Evolutionary conservation across 2,329 filamentous ascomycete genomes (phyloP).

Genomic region (Lachnellula occidentalis): DNA sequence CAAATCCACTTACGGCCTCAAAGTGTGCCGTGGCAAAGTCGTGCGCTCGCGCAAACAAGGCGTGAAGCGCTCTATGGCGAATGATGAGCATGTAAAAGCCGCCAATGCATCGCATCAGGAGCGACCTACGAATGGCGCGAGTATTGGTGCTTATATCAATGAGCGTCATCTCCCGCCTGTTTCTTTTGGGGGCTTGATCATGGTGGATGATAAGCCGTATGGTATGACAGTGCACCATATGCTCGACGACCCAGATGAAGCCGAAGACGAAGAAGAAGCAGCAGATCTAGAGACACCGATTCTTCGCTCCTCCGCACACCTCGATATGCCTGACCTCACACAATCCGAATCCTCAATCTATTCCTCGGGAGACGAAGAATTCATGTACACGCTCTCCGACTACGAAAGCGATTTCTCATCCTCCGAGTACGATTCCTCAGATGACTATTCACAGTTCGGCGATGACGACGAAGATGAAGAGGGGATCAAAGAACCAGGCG

Average conservation of each 20-base stretch:
- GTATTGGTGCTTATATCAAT: slow-evolving; percentile 84
- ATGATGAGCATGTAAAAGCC: slow-evolving; percentile 38
- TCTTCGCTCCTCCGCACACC: slow-evolving; percentile 25
- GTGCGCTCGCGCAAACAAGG: slow-evolving; percentile 51
- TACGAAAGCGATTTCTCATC: slow-evolving; percentile 46
- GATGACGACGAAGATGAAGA: slow-evolving; percentile 50
- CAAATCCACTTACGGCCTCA: slow-evolving; percentile 56
- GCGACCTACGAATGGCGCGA: slow-evolving; percentile 77
- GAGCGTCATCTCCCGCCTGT: slow-evolving; percentile 84
- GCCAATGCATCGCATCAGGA: slow-evolving; percentile 74
- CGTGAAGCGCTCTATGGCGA: slow-evolving; percentile 37
- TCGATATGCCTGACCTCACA: slow-evolving; percentile 34
- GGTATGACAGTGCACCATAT: slow-evolving; percentile 98
- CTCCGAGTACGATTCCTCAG: slow-evolving; percentile 34
- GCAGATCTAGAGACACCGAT: slow-evolving; percentile 23
- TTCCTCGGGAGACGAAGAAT: slow-evolving; percentile 43
- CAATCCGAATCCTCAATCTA: slow-evolving; percentile 26
- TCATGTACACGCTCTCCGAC: slow-evolving; percentile 56
- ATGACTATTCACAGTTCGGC: slow-evolving; percentile 6
- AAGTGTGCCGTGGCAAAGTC: slow-evolving; percentile 66
- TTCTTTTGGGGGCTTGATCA: slow-evolving; percentile 80
- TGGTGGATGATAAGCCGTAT: slow-evolving; percentile 78
- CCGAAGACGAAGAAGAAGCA: slow-evolving; percentile 37
- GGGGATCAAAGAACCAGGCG: slow-evolving; percentile 49
- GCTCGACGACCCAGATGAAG: slow-evolving; percentile 64